phyloP scores from a whole-genome alignment of 192 early-diverging fungal species.

The Podila epigama region DNA sequence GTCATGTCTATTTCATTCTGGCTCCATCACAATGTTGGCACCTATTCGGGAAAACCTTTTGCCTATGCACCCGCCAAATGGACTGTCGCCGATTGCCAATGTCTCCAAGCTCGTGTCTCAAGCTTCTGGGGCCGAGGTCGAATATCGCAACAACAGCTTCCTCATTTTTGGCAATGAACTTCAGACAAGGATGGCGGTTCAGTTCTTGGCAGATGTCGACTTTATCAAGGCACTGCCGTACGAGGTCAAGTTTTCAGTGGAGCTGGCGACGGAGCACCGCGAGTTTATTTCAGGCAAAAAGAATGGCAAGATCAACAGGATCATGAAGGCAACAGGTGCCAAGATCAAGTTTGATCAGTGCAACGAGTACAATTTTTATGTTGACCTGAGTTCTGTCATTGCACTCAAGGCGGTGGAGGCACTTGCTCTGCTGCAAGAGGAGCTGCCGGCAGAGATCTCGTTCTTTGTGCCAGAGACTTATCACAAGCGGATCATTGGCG shows the following conservation, averaged over 20 bases:
- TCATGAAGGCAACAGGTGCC: slow-evolving; percentile 76
- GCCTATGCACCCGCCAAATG: slow-evolving; percentile 28
- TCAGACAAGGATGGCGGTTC: slow-evolving; percentile 67
- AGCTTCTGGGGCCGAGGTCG: slow-evolving; percentile 68
- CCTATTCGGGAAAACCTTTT: slow-evolving; percentile 8
- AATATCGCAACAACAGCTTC: slow-evolving; percentile 63
- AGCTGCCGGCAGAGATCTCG: slow-evolving; percentile 86
- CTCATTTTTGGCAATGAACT: slow-evolving; percentile 75
- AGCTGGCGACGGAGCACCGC: slow-evolving; percentile 77
- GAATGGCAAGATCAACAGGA: slow-evolving; percentile 88
- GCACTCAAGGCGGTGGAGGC: slow-evolving; percentile 71
- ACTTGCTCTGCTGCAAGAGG: slow-evolving; percentile 73
- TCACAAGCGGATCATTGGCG: slow-evolving; percentile 90
- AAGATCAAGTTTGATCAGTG: slow-evolving; percentile 71
- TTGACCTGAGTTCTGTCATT: slow-evolving; percentile 69
- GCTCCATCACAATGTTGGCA: slow-evolving; percentile 27
- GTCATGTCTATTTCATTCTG: slow-evolving; percentile 49
- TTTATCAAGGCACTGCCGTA: slow-evolving; percentile 53
- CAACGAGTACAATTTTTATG: slow-evolving; percentile 83
- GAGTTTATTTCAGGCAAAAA: slow-evolving; percentile 93
- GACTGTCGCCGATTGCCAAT: slow-evolving; percentile 30
- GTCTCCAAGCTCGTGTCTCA: slow-evolving; percentile 57
- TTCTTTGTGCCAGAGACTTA: slow-evolving; percentile 83
- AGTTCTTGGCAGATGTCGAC: slow-evolving; percentile 59
- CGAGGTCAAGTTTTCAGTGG: slow-evolving; percentile 78